Evolutionary conservation across 768 basidiomycete species (phyloP).

Genomic region (Amanita rubescens): DNA sequence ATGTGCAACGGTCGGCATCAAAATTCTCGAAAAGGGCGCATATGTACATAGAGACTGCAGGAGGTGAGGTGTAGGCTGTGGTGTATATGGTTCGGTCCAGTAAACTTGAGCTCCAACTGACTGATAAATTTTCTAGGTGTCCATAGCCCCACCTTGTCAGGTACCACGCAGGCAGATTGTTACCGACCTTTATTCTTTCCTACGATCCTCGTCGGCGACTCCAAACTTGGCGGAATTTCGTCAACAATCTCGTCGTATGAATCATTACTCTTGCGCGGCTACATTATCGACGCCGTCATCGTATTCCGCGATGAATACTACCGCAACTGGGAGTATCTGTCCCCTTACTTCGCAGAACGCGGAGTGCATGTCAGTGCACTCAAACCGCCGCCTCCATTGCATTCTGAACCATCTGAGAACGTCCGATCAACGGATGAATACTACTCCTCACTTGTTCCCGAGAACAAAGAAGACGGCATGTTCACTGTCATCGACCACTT

Average conservation of each 20-base stretch:
- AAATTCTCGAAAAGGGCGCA: slow-evolving; percentile 29
- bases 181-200: slow-evolving; percentile 87
- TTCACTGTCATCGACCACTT: slow-evolving; percentile 48
- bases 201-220: slow-evolving; percentile 80
- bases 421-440: slow-evolving; percentile 55
- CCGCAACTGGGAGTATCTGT: slow-evolving; percentile 78
- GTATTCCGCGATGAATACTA: slow-evolving; percentile 86
- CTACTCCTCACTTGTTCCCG: slow-evolving; percentile 47
- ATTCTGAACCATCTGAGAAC: slow-evolving; percentile 39
- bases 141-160: slow-evolving; percentile 81
- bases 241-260: slow-evolving; percentile 89
- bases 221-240: slow-evolving; percentile 89
- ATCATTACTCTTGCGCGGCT: slow-evolving; percentile 84
- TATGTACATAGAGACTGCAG: slow-evolving; percentile 91
- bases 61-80: slow-evolving; percentile 53
- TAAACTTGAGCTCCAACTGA: slow-evolving; percentile 4
- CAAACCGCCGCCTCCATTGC: slow-evolving; percentile 49
- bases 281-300: slow-evolving; percentile 76
- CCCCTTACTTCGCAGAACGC: slow-evolving; percentile 69
- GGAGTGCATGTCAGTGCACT: slow-evolving; percentile 50
- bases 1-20: slow-evolving; percentile 50
- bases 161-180: slow-evolving; percentile 76
- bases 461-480: slow-evolving; percentile 28
- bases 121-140: slow-evolving; percentile 48
- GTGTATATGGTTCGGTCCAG: slow-evolving; percentile 9